A percentile compares a stretch with the other conserved stretches of the same genome.
Conservation (phyloP, 495 filamentous ascomycete species). For the Aspergillus affinis region DNA sequence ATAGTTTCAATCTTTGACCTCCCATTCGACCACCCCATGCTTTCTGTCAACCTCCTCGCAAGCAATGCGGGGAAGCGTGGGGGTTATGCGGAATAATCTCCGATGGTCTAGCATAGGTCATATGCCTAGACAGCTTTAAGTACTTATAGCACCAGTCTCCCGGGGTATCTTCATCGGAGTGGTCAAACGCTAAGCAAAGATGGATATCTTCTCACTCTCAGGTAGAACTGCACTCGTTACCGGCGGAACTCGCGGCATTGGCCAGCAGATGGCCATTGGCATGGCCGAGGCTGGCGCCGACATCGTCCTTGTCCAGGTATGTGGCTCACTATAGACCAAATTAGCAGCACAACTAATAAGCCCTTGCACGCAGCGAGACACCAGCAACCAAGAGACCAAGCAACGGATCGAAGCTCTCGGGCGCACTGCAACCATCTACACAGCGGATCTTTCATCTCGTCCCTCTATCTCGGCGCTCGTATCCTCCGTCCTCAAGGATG, state of each 20-base stretch:
- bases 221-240: slow-evolving; percentile 77
- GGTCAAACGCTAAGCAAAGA: neutral
- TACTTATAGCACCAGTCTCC: neutral
- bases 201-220: slow-evolving; percentile 24
- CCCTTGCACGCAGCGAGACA: slow-evolving; percentile 46
- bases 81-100: neutral
- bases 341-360: neutral
- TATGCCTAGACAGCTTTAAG: neutral
- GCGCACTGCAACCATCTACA: slow-evolving; percentile 67
- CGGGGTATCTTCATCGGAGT: neutral
- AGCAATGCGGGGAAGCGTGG: slow-evolving; percentile 6
- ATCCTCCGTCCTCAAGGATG: slow-evolving; percentile 59
- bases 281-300: slow-evolving; percentile 86
- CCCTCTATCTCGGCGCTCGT: slow-evolving; percentile 56
- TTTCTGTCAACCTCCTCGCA: neutral
- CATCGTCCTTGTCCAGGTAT: slow-evolving; percentile 63
- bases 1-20: neutral
- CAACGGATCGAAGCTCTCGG: slow-evolving; percentile 61
- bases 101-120: neutral
- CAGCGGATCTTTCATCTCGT: slow-evolving; percentile 65
- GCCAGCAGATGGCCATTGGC: slow-evolving; percentile 70
- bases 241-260: slow-evolving; percentile 79
- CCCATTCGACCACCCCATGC: too few species aligned
- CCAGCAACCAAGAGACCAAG: slow-evolving; percentile 56
- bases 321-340: neutral